phyloP scores from a whole-genome alignment of 441 rosid genomes.

The Flueggea neowawraea region DNA sequence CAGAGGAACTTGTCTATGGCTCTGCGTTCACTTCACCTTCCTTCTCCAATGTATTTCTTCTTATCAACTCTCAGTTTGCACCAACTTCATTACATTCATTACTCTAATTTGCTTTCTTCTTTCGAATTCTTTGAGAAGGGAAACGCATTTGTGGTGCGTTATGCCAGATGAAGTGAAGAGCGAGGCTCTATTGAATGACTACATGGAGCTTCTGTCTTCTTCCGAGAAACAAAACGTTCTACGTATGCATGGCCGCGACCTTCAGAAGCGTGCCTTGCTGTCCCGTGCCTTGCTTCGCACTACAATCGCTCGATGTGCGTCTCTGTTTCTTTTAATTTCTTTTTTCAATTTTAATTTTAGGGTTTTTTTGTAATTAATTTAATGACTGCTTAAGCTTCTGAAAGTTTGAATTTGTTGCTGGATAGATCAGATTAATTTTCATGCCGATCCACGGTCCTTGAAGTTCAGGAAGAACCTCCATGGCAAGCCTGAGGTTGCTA shows the following conservation, averaged over 20 bases:
- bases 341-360: background rate
- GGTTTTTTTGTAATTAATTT: background rate
- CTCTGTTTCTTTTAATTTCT: background rate
- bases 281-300: conserved; percentile 89
- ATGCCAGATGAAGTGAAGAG: conserved; percentile 72
- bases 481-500: conserved; percentile 91
- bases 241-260: conserved; percentile 43
- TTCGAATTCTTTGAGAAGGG: conserved; percentile 35
- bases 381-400: background rate
- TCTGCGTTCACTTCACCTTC: conserved; percentile 46
- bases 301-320: conserved; percentile 81
- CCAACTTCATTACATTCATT: background rate
- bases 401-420: conserved; percentile 15
- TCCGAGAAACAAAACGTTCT: conserved; percentile 56
- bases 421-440: conserved; percentile 68
- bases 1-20: conserved; percentile 29
- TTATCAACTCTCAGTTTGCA: background rate
- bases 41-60: conserved; percentile 54
- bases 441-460: conserved; percentile 55
- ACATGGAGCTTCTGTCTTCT: conserved; percentile 69
- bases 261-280: conserved; percentile 72
- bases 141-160: conserved; percentile 83
- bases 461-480: conserved; percentile 67
- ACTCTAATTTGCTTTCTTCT: background rate
- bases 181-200: conserved; percentile 49